A percentile compares a stretch with the other conserved stretches of the same genome.
Evolutionary conservation across 116 monocot genomes (phyloP).

Genomic region (Posidonia oceanica): DNA sequence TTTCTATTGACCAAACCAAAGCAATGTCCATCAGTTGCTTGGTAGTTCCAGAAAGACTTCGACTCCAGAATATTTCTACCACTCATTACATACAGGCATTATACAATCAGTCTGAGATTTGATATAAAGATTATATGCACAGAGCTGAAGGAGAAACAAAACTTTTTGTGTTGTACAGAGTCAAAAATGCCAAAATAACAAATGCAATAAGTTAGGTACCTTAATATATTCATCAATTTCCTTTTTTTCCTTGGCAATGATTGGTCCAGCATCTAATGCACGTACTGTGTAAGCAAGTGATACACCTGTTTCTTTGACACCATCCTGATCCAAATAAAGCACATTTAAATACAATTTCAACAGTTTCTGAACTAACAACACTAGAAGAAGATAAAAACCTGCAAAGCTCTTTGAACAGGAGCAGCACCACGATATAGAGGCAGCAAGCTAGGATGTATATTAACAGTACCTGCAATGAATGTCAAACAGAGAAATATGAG

Average conservation of each 20-base stretch:
- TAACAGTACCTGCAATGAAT: constrained; percentile 59
- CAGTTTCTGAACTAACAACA: not conserved
- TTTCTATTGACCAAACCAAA: too few relatives aligned
- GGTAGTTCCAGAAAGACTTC: too few relatives aligned
- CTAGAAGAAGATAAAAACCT: constrained; percentile 32
- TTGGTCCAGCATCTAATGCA: constrained; percentile 84
- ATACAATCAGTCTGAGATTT: too few relatives aligned
- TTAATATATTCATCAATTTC: constrained; percentile 68
- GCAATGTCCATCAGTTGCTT: too few relatives aligned
- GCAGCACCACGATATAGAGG: constrained; percentile 97
- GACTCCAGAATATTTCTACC: too few relatives aligned
- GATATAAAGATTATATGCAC: too few relatives aligned
- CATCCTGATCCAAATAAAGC: constrained; percentile 47
- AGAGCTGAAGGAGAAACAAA: not conserved
- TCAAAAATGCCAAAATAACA: not conserved
- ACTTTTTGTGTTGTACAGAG: not conserved
- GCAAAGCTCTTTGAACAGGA: constrained; percentile 95
- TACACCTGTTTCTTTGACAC: constrained; percentile 82
- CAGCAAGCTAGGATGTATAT: constrained; percentile 96
- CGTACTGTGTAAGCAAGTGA: constrained; percentile 86
- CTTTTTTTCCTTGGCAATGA: constrained; percentile 64
- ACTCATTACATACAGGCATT: too few relatives aligned
- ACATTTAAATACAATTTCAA: not conserved
- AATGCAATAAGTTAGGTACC: constrained; percentile 19
- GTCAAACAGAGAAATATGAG: not conserved